Percentiles rank a stretch among this genome's conserved stretches.
phyloP scores from a whole-genome alignment of 768 basidiomycete genomes.

The Exidia glandulosa region DNA sequence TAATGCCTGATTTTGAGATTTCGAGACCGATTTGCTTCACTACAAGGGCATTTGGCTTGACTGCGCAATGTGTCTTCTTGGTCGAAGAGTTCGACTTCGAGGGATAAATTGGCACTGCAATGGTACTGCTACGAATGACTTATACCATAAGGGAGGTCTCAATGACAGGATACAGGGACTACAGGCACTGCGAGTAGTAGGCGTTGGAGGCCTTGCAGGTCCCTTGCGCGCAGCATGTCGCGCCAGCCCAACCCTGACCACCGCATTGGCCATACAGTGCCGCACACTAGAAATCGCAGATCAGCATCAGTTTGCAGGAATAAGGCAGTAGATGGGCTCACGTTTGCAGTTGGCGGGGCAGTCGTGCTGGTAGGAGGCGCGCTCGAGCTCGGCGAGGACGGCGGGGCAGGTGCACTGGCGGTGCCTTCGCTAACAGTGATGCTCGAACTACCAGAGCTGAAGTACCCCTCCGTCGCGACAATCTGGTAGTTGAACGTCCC shows the following conservation, averaged over 20 bases:
- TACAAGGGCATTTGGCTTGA: too few species aligned
- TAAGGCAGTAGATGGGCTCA: background rate
- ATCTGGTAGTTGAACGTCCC: slow-evolving; percentile 35
- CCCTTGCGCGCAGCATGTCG: slow-evolving; percentile 1
- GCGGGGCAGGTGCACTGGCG: background rate
- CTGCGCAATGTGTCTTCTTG: too few species aligned
- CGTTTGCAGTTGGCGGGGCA: background rate
- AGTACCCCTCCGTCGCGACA: slow-evolving; percentile 35
- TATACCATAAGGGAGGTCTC: too few species aligned
- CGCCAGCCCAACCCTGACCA: background rate
- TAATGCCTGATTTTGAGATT: too few species aligned
- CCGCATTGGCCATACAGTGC: slow-evolving; percentile 1
- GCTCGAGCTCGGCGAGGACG: background rate
- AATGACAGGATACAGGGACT: too few species aligned
- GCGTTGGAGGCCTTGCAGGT: slow-evolving; percentile 3
- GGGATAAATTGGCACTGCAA: too few species aligned
- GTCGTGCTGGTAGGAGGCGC: background rate
- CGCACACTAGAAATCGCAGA: background rate
- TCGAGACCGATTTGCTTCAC: too few species aligned
- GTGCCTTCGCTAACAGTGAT: slow-evolving; percentile 4
- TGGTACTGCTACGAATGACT: too few species aligned
- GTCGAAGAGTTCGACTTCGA: too few species aligned
- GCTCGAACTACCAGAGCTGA: slow-evolving; percentile 31
- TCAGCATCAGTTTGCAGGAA: background rate
- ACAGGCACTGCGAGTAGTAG: slow-evolving; percentile 3